A percentile compares a stretch with the other conserved stretches of the same genome.
These are phyloP conservation scores for Phytopythium litorale DNA, from an alignment of 352 stramenopile species.

Conservation along the genomic window DNA sequence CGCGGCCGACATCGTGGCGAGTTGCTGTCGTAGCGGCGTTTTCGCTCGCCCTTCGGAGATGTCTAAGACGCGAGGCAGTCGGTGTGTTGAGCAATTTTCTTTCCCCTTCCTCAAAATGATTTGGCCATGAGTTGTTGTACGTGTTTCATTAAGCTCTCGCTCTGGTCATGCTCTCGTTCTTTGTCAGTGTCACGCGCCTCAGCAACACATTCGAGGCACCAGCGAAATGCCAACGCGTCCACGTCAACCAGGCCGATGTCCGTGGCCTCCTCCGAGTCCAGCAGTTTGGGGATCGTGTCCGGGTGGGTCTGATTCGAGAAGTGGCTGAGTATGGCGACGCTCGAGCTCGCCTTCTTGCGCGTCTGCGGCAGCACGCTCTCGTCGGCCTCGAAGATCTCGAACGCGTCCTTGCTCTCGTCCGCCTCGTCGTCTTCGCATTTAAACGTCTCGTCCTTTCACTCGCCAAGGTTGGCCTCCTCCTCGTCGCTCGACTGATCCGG, in stretches of 20 bases:
- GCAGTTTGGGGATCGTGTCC: slow-evolving; percentile 49
- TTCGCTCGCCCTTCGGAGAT: too few species aligned
- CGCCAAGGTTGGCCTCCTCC: slow-evolving; percentile 23
- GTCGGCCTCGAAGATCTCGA: slow-evolving; percentile 9
- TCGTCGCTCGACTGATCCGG: slow-evolving; percentile 16
- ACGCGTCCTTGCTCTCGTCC: slow-evolving; percentile 18
- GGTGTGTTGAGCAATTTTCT: too few species aligned
- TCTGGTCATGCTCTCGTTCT: too few species aligned
- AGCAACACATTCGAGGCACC: too few species aligned
- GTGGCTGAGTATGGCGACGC: slow-evolving; percentile 67
- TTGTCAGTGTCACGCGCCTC: too few species aligned
- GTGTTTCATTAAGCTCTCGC: too few species aligned
- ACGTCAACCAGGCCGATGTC: slow-evolving; percentile 54
- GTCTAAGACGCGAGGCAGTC: too few species aligned
- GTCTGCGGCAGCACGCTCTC: slow-evolving; percentile 20
- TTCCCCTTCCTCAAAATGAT: too few species aligned
- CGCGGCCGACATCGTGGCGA: too few species aligned
- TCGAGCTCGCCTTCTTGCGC: slow-evolving; percentile 53
- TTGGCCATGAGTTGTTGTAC: too few species aligned
- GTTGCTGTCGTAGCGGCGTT: too few species aligned
- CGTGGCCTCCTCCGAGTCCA: slow-evolving; percentile 40
- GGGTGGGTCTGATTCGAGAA: slow-evolving; percentile 57
- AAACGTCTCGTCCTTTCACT: slow-evolving; percentile 32
- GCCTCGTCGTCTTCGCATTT: slow-evolving; percentile 26
- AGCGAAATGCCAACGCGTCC: too few species aligned